phyloP scores from a whole-genome alignment of 2,329 filamentous ascomycete genomes.

The Alternaria tenuissima region DNA sequence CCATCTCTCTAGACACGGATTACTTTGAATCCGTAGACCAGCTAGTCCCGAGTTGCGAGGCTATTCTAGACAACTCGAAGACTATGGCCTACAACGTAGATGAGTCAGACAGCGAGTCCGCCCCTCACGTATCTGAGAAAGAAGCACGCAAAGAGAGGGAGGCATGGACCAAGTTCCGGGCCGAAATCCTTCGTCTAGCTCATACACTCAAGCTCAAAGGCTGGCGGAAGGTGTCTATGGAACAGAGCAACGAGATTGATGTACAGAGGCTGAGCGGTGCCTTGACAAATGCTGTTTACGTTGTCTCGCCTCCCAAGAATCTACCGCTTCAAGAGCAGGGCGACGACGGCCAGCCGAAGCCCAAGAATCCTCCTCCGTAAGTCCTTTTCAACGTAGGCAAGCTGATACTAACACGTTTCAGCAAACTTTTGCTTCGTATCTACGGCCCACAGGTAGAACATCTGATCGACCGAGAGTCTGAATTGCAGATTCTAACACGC shows the following conservation, averaged over 20 bases:
- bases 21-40: slow-evolving; percentile 78
- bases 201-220: slow-evolving; percentile 91
- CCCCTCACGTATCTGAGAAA: slow-evolving; percentile 54
- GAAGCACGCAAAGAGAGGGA: slow-evolving; percentile 71
- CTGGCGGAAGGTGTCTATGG: slow-evolving; percentile 83
- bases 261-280: slow-evolving; percentile 87
- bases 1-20: slow-evolving; percentile 83
- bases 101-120: slow-evolving; percentile 56
- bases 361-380: slow-evolving; percentile 63
- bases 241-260: slow-evolving; percentile 71
- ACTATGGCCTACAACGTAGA: slow-evolving; percentile 79
- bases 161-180: slow-evolving; percentile 87
- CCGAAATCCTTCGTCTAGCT: slow-evolving; percentile 85
- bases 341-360: slow-evolving; percentile 45
- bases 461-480: slow-evolving; percentile 90
- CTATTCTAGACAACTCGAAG: slow-evolving; percentile 86
- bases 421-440: slow-evolving; percentile 85
- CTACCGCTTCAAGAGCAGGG: slow-evolving; percentile 56
- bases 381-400: slow-evolving; percentile 31
- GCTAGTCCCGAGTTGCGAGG: slow-evolving; percentile 85
- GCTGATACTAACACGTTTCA: slow-evolving; percentile 39
- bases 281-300: slow-evolving; percentile 95
- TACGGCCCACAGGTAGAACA: slow-evolving; percentile 97
- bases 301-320: slow-evolving; percentile 81
- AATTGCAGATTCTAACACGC: slow-evolving; percentile 84